These are phyloP conservation scores for Alternaria atra DNA, from an alignment of 2,329 filamentous ascomycete genomes.

Conservation along the genomic window DNA sequence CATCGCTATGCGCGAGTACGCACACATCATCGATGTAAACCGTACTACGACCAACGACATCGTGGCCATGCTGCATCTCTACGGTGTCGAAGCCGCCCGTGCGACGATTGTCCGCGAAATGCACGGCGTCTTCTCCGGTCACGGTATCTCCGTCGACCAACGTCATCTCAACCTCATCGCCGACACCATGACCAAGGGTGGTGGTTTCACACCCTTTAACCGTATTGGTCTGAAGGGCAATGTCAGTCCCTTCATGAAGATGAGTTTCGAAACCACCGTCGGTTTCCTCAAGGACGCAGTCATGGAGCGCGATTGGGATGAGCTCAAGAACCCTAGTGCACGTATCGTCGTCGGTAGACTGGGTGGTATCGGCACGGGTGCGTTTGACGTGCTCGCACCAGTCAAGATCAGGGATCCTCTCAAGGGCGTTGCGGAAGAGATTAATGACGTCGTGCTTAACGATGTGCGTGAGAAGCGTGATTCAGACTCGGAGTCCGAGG, in stretches of 20 bases:
- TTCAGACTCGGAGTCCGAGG: constrained; percentile 19
- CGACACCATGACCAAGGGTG: constrained; percentile 96
- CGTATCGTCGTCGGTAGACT: constrained; percentile 87
- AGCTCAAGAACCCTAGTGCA: constrained; percentile 83
- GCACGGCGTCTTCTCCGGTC: constrained; percentile 82
- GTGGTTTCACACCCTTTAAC: constrained; percentile 90
- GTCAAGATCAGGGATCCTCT: constrained; percentile 42
- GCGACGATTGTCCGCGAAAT: constrained; percentile 88
- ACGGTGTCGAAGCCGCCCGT: constrained; percentile 93
- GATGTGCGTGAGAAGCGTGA: constrained; percentile 15
- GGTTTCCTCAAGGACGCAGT: constrained; percentile 93
- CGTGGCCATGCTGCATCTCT: constrained; percentile 80
- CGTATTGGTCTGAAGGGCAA: constrained; percentile 86
- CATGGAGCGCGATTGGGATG: constrained; percentile 88
- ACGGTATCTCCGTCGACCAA: constrained; percentile 91
- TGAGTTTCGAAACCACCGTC: constrained; percentile 98
- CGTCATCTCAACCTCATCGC: constrained; percentile 95
- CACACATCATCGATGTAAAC: constrained; percentile 85
- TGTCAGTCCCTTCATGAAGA: constrained; percentile 94
- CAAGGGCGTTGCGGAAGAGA: constrained; percentile 22
- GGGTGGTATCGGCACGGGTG: constrained; percentile 85
- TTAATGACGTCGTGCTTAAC: constrained; percentile 20
- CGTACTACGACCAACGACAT: constrained; percentile 93
- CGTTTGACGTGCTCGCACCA: constrained; percentile 80
- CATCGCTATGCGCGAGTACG: constrained; percentile 86